These are phyloP conservation scores for Glycine tomentella DNA, from an alignment of 306 rosid species.

Conservation along the genomic window DNA sequence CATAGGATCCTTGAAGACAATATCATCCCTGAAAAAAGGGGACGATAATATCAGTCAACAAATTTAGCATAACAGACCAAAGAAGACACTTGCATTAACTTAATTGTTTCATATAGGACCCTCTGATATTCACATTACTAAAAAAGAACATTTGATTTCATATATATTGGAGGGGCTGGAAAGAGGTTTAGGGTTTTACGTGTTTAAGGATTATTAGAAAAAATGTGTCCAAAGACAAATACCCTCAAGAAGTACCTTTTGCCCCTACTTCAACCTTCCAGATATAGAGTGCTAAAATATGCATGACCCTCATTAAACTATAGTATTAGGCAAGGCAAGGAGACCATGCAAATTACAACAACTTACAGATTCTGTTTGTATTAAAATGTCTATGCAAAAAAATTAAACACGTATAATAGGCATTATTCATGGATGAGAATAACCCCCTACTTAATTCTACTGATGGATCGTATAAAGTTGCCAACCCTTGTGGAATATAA, in stretches of 20 bases:
- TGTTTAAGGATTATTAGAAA: not conserved
- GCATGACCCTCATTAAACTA: not conserved
- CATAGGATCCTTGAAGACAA: slow-evolving; percentile 86
- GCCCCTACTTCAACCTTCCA: slow-evolving; percentile 6
- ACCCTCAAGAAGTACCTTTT: not conserved
- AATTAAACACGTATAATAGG: too few relatives aligned
- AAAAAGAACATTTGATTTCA: slow-evolving; percentile 8
- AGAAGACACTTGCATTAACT: not conserved
- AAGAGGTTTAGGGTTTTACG: slow-evolving; percentile 18
- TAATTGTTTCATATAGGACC: slow-evolving; percentile 18
- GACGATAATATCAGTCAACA: slow-evolving; percentile 7
- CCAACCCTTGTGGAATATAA: not conserved
- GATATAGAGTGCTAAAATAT: slow-evolving; percentile 1
- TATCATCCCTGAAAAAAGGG: slow-evolving; percentile 71
- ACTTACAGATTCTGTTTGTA: slow-evolving; percentile 11
- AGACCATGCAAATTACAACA: not conserved
- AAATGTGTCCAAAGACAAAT: not conserved
- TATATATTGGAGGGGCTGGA: slow-evolving; percentile 6
- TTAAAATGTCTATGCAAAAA: not conserved
- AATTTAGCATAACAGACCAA: slow-evolving; percentile 23
- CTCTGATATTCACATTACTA: not conserved
- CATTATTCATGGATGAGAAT: not conserved
- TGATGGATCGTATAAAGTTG: not conserved
- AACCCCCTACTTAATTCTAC: not conserved
- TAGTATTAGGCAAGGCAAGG: not conserved